Base-by-base conservation (phyloP, 257 asterid genomes). In the Solanum chmielewskii region DNA sequence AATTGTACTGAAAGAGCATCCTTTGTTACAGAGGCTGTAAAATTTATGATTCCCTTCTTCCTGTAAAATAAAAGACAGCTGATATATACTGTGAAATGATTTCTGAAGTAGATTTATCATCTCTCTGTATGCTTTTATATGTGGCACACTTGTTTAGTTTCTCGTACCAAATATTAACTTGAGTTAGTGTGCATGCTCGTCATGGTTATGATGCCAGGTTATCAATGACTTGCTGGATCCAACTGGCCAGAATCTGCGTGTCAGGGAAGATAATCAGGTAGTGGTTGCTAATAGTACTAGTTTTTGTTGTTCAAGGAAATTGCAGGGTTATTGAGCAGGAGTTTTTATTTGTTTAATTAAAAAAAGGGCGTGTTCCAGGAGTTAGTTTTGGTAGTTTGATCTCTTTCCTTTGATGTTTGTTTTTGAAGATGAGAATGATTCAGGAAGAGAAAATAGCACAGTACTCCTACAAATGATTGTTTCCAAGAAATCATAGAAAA, bases 221-320 rank as follows among this genome's bases (percentile, higher is more conserved):
- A 94, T 97, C 62, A 97, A 97, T 89, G 99, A 96, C 92, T 92
- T 97, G 93, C 95, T 97, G 92, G 99, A 97, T 90, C 99, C 99
- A 78, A 96, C 98, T 87, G 98, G 99, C 84, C 99, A 97, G 89
- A 95, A 97, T 92, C 91, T 97, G 91, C 98, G 99, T 59, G 94
- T 97, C 87, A 93, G 99, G 91, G 99, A 97, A 91, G 99, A 97
- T 91, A 93, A 94, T 23, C 99, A 97, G 99, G 99, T 97, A 83
- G 89, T 74, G 85, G 25, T 69, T 76, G n/a, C 62, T 18, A 78
- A 27, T 78, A 87, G 42, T 71, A 82, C 37, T 86, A 78, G 84
- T 45, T 45, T 44, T 39, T 83, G 56, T 27, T 39, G 84, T 74
- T 86, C 74, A 18, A 15, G 84, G 18, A 16, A 45, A 80, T 78